phyloP scores from a whole-genome alignment of 2,329 filamentous ascomycete genomes.

The Sporothrix schenckii region DNA sequence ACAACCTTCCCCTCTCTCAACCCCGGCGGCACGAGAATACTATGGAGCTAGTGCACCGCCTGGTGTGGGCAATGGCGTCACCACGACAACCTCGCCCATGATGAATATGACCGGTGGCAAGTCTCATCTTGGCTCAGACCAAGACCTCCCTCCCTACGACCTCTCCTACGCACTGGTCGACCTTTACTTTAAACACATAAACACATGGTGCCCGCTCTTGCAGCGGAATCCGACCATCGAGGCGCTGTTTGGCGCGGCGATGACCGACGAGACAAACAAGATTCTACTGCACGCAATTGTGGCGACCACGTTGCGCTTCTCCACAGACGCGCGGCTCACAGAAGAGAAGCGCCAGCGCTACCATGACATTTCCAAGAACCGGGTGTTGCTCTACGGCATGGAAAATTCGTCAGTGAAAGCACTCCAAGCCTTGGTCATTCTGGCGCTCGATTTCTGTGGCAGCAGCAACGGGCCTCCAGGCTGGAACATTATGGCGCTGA shows the following conservation, averaged over 20 bases:
- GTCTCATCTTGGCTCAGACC: conserved; percentile 55
- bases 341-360: conserved; percentile 74
- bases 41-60: conserved; percentile 44
- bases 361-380: conserved; percentile 79
- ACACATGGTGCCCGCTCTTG: conserved; percentile 87
- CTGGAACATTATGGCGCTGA: conserved; percentile 88
- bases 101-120: conserved; percentile 55
- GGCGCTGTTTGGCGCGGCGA: conserved; percentile 74
- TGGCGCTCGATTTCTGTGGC: conserved; percentile 82
- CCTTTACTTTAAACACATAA: conserved; percentile 78
- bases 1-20: conserved; percentile 44
- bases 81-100: conserved; percentile 44
- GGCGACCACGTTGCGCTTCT: conserved; percentile 83
- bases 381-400: conserved; percentile 82
- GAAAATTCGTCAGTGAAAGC: conserved; percentile 89
- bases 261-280: conserved; percentile 77
- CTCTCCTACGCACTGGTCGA: conserved; percentile 72
- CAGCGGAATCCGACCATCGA: conserved; percentile 82
- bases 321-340: conserved; percentile 72
- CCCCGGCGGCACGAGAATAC: conserved; percentile 53
- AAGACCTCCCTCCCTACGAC: conserved; percentile 74
- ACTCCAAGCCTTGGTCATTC: conserved; percentile 82
- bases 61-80: conserved; percentile 33
- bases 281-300: conserved; percentile 87
- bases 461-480: conserved; percentile 87